Evolutionary conservation across 768 basidiomycete species (phyloP).

Genomic region (Pleurotus giganteus): DNA sequence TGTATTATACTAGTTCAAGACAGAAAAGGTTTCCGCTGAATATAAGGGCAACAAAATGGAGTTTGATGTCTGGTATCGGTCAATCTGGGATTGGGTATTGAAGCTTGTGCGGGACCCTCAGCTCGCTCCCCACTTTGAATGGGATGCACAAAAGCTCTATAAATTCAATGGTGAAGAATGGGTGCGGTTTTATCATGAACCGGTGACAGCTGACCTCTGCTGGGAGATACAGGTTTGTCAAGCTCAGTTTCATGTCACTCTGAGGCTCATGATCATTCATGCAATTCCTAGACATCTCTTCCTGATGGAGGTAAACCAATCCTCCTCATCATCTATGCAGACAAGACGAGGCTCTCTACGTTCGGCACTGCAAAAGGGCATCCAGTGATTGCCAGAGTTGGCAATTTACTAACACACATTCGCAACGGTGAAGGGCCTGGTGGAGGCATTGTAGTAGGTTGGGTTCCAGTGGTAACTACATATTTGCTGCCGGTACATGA

Average conservation of each 20-base stretch:
- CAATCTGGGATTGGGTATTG: constrained; percentile 25
- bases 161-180: constrained; percentile 26
- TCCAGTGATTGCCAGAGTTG: constrained; percentile 31
- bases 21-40: constrained; percentile 14
- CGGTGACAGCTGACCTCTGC: constrained; percentile 33
- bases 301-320: constrained; percentile 25
- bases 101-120: constrained; percentile 24
- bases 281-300: constrained; percentile 15
- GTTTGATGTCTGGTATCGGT: constrained; percentile 19
- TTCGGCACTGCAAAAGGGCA: constrained; percentile 38
- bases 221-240: constrained; percentile 36
- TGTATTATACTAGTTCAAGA: constrained; percentile 17
- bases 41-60: constrained; percentile 15
- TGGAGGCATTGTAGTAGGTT: constrained; percentile 34
- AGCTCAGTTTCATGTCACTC: not conserved
- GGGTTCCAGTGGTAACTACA: constrained; percentile 33
- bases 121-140: constrained; percentile 22
- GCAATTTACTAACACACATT: constrained; percentile 28
- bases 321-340: constrained; percentile 36
- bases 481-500: not conserved
- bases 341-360: constrained; percentile 36
- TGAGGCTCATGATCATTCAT: not conserved
- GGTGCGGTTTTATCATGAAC: constrained; percentile 31
- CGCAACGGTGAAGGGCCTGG: constrained; percentile 31
- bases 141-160: constrained; percentile 29